A percentile compares a stretch with the other conserved stretches of the same genome.
Evolutionary conservation across 2,329 filamentous ascomycete genomes (phyloP).

Genomic region (Chrysoporthe cubensis): DNA sequence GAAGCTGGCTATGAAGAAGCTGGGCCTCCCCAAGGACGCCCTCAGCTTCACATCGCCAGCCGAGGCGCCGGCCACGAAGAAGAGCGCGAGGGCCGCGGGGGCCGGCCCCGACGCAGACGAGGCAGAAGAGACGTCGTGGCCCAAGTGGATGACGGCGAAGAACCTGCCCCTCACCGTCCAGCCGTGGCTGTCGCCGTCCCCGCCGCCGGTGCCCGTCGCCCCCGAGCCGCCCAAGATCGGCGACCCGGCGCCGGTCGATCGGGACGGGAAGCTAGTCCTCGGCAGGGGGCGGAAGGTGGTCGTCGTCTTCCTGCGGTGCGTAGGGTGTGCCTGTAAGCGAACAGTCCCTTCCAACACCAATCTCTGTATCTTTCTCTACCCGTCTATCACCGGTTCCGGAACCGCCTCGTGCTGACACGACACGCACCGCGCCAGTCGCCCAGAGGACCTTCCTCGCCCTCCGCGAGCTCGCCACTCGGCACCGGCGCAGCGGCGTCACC

Average conservation of each 20-base stretch:
- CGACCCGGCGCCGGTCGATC: constrained; percentile 52
- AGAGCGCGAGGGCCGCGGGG: neutral
- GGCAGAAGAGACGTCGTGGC: constrained; percentile 36
- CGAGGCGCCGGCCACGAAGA: constrained; percentile 28
- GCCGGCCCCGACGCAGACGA: constrained; percentile 27
- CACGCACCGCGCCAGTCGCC: constrained; percentile 45
- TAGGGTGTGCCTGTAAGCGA: constrained; percentile 58
- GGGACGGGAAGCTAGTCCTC: constrained; percentile 45
- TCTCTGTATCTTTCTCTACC: neutral
- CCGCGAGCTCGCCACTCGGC: constrained; percentile 56
- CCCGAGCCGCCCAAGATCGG: constrained; percentile 51
- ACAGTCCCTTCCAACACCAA: neutral
- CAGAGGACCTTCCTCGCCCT: constrained; percentile 61
- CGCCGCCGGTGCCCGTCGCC: constrained; percentile 52
- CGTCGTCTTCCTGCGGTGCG: constrained; percentile 58
- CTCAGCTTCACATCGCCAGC: constrained; percentile 47
- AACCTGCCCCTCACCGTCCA: constrained; percentile 56
- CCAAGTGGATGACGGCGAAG: constrained; percentile 54
- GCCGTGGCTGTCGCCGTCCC: constrained; percentile 56
- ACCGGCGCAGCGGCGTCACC: constrained; percentile 42
- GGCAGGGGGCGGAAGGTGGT: constrained; percentile 48
- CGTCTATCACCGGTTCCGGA: too few relatives aligned
- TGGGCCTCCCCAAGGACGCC: constrained; percentile 56
- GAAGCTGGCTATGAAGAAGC: constrained; percentile 62
- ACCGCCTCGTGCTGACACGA: neutral